phyloP scores from a whole-genome alignment of 1,284 basidiomycete genomes.

The Ceratobasidium sp. region DNA sequence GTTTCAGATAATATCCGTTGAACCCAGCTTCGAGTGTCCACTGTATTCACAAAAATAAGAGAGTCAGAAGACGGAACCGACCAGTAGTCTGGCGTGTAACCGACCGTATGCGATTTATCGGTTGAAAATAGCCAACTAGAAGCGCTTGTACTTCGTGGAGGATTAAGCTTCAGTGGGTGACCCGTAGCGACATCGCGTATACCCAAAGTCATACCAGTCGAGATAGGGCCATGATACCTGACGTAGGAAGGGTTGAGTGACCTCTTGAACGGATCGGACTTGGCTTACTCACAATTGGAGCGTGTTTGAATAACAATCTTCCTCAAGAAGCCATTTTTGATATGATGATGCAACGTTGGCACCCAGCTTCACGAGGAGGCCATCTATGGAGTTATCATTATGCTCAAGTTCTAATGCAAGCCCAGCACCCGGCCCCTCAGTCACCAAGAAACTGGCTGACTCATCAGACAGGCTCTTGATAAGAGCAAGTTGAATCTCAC shows the following conservation, averaged over 20 bases:
- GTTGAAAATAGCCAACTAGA: neutral
- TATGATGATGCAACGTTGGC: neutral
- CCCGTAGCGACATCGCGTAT: conserved; percentile 11
- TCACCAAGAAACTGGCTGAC: neutral
- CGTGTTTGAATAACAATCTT: conserved; percentile 7
- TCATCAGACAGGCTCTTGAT: neutral
- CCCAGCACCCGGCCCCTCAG: neutral
- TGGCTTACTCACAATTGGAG: conserved; percentile 7
- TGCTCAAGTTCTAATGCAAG: neutral
- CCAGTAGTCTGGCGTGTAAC: conserved; percentile 7
- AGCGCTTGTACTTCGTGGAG: neutral
- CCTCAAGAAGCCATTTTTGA: conserved; percentile 33
- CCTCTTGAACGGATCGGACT: neutral
- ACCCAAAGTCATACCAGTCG: neutral
- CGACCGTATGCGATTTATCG: neutral
- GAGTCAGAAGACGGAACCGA: neutral
- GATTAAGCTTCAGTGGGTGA: neutral
- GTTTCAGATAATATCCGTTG: conserved; percentile 29
- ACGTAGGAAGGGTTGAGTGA: neutral
- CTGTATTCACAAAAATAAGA: neutral
- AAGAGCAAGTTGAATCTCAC: neutral
- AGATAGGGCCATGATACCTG: conserved; percentile 22
- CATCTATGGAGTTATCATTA: neutral
- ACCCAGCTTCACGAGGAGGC: neutral
- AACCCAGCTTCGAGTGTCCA: conserved; percentile 40